A percentile compares a stretch with the other conserved stretches of the same genome.
These are phyloP conservation scores for Ophiobolus disseminans DNA, from an alignment of 2,329 filamentous ascomycete genomes.

Conservation along the genomic window DNA sequence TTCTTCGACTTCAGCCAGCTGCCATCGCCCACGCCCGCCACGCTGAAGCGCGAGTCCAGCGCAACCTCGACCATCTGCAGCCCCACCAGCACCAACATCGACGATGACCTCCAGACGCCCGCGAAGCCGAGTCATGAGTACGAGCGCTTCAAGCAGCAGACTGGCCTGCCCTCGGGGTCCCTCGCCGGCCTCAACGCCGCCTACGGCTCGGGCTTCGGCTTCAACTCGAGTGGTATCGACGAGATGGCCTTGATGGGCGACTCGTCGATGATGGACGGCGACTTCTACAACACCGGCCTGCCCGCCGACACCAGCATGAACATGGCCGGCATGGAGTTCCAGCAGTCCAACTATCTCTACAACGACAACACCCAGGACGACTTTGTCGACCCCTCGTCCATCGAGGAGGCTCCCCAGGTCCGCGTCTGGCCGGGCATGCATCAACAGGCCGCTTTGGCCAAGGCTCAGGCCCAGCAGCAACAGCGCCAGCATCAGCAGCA, in stretches of 20 bases:
- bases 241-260: slow-evolving; percentile 67
- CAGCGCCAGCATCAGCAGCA: slow-evolving; percentile 60
- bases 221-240: slow-evolving; percentile 70
- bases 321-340: slow-evolving; percentile 66
- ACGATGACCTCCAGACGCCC: slow-evolving; percentile 64
- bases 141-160: slow-evolving; percentile 94
- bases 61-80: slow-evolving; percentile 61
- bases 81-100: slow-evolving; percentile 61
- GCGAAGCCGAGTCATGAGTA: slow-evolving; percentile 92
- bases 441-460: slow-evolving; percentile 72
- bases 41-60: slow-evolving; percentile 59
- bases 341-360: slow-evolving; percentile 69
- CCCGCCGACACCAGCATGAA: slow-evolving; percentile 67
- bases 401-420: slow-evolving; percentile 68
- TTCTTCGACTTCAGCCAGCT: slow-evolving; percentile 66
- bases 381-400: slow-evolving; percentile 76
- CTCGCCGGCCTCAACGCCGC: slow-evolving; percentile 77
- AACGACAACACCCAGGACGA: slow-evolving; percentile 52
- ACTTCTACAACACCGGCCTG: slow-evolving; percentile 59
- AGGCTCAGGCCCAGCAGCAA: slow-evolving; percentile 48
- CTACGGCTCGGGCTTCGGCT: slow-evolving; percentile 51
- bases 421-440: slow-evolving; percentile 94
- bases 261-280: slow-evolving; percentile 60
- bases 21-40: slow-evolving; percentile 65
- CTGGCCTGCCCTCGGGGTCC: slow-evolving; percentile 85